Percentiles rank a stretch among this genome's conserved stretches.
phyloP scores from a whole-genome alignment of 352 stramenopile species.

The Globisporangium cederbergense region DNA sequence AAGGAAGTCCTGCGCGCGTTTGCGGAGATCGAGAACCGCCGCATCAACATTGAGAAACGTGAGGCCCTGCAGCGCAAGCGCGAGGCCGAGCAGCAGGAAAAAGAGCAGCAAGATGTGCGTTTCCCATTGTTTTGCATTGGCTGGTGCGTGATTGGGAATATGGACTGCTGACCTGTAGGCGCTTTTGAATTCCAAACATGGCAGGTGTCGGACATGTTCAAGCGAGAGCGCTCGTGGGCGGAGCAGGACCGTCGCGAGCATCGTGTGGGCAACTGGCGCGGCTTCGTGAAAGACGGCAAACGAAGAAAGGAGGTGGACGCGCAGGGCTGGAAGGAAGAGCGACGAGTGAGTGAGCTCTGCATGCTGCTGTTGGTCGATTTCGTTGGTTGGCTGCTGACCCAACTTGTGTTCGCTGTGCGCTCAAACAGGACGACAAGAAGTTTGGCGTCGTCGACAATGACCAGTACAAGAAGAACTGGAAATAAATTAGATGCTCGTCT shows the following conservation, averaged over 20 bases:
- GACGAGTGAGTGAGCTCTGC: constrained; percentile 29
- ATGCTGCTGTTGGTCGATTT: neutral
- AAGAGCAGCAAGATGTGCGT: constrained; percentile 62
- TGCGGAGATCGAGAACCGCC: constrained; percentile 78
- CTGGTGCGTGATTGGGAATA: neutral
- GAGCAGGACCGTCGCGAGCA: constrained; percentile 74
- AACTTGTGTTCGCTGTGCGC: neutral
- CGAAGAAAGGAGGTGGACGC: constrained; percentile 54
- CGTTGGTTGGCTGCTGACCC: neutral
- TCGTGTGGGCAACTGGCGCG: constrained; percentile 76
- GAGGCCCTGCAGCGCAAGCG: constrained; percentile 63
- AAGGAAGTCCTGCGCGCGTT: constrained; percentile 83
- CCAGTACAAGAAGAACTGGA: constrained; percentile 78
- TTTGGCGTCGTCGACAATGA: constrained; percentile 64
- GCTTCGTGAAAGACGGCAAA: constrained; percentile 77
- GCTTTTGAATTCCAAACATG: neutral
- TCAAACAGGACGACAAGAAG: constrained; percentile 45
- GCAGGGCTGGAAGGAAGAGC: constrained; percentile 65
- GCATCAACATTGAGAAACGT: constrained; percentile 70
- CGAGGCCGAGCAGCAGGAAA: constrained; percentile 71
- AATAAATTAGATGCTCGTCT: constrained; percentile 47
- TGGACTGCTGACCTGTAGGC: neutral
- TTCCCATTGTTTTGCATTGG: constrained; percentile 3
- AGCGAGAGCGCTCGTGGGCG: constrained; percentile 72
- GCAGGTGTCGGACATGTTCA: constrained; percentile 50